Evolutionary conservation across 2,329 filamentous ascomycete species (phyloP).

Genomic region (Aspergillus sp.): DNA sequence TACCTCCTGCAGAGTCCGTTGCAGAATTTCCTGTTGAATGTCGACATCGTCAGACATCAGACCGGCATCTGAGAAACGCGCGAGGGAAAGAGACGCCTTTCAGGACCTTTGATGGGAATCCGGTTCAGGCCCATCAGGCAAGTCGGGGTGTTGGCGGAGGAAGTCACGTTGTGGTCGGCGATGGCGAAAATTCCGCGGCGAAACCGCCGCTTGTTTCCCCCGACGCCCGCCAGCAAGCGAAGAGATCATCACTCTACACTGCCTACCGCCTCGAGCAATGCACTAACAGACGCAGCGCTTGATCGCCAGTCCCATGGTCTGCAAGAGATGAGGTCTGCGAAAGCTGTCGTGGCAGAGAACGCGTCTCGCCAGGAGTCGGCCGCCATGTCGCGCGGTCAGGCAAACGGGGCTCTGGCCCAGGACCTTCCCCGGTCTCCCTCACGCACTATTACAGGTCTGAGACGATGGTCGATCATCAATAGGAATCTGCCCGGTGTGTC

Average conservation of each 20-base stretch:
- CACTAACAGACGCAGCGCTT: conserved; percentile 5
- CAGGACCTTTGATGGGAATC: neutral
- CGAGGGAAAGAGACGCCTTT: neutral
- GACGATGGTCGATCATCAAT: conserved; percentile 78
- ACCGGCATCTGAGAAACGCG: neutral
- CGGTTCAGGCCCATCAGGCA: neutral
- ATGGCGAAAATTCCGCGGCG: conserved; percentile 13
- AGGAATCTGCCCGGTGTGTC: conserved; percentile 66
- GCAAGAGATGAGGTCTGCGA: conserved; percentile 35
- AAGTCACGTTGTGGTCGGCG: conserved; percentile 22
- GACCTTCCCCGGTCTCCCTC: conserved; percentile 23
- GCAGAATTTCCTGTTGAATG: conserved; percentile 44
- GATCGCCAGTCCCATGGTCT: neutral
- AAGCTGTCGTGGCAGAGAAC: conserved; percentile 34
- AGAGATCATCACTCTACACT: conserved; percentile 2
- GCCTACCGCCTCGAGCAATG: conserved; percentile 1
- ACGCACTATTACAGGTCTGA: conserved; percentile 70
- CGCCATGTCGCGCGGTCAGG: conserved; percentile 26
- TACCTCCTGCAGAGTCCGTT: conserved; percentile 47
- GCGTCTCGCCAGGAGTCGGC: conserved; percentile 21
- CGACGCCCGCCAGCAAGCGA: neutral
- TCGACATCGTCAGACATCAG: conserved; percentile 43
- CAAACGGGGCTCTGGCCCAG: conserved; percentile 26
- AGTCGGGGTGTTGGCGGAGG: neutral
- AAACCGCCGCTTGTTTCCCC: neutral